phyloP scores from a whole-genome alignment of 257 asterid species.

The Solanum pimpinellifolium region DNA sequence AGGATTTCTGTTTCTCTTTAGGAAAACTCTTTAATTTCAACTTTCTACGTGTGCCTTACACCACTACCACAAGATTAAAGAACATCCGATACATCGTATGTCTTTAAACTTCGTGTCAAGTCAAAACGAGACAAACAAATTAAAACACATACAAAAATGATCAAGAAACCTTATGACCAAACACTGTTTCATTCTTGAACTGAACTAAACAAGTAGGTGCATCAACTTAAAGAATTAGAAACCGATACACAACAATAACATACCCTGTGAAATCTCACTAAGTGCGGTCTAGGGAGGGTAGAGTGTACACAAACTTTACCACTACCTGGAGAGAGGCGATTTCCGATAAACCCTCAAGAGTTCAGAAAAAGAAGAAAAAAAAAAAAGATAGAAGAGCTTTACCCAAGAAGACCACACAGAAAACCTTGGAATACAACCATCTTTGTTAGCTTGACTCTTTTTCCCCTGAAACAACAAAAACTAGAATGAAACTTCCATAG shows the following conservation, averaged over 20 bases:
- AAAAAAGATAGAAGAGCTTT: neutral
- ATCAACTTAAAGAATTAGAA: neutral
- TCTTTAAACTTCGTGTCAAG: neutral
- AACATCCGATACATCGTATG: neutral
- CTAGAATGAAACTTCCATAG: neutral
- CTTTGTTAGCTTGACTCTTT: conserved; percentile 47
- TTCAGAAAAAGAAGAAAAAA: neutral
- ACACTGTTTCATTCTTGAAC: neutral
- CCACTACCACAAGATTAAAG: neutral
- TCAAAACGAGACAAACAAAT: neutral
- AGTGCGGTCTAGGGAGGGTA: too few species aligned
- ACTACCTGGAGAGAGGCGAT: neutral
- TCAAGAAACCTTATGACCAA: neutral
- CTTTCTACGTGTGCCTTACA: neutral
- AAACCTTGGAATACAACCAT: conserved; percentile 25
- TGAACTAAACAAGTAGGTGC: neutral
- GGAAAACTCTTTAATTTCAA: neutral
- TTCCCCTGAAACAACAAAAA: conserved; percentile 26
- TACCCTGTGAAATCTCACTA: neutral
- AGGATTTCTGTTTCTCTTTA: neutral
- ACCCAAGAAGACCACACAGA: conserved; percentile 56
- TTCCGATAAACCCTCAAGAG: neutral
- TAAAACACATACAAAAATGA: neutral
- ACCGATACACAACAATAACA: neutral
- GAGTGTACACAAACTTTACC: too few species aligned